A percentile compares a stretch with the other conserved stretches of the same genome.
These are phyloP conservation scores for Nakataea oryzae DNA, from an alignment of 2,329 filamentous ascomycete species.

Conservation along the genomic window DNA sequence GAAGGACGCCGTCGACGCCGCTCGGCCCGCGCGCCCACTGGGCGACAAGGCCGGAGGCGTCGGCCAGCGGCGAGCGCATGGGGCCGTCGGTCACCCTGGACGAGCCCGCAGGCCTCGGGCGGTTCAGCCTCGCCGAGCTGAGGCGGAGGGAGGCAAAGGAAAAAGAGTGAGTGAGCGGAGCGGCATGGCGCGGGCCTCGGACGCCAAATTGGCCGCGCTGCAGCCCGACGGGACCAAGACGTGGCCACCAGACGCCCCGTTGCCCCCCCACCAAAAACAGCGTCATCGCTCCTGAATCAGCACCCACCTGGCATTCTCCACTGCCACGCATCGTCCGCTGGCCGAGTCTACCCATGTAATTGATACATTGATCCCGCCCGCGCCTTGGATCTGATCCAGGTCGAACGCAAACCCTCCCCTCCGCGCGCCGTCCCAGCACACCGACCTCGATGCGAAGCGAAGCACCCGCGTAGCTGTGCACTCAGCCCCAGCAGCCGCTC, in stretches of 20 bases:
- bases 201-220: conserved; percentile 1
- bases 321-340: not conserved
- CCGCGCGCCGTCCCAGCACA: no score
- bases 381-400: no score
- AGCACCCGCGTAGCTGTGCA: no score
- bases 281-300: not conserved
- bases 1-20: not conserved
- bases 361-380: no score
- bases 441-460: no score
- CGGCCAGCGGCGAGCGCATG: conserved; percentile 10
- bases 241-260: not conserved
- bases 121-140: conserved; percentile 19
- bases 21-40: not conserved
- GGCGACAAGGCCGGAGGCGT: not conserved
- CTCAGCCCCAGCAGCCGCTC: no score
- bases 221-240: not conserved
- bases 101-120: conserved; percentile 29
- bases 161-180: no score
- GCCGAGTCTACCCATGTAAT: no score
- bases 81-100: conserved; percentile 30
- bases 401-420: not conserved
- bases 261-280: not conserved
- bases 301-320: not conserved
- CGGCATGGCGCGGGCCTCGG: no score
- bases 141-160: no score